Evolutionary conservation across 257 asterid species (phyloP), one percentile per base, ranked within the genome.

Genomic region (Solanum commersonii): DNA sequence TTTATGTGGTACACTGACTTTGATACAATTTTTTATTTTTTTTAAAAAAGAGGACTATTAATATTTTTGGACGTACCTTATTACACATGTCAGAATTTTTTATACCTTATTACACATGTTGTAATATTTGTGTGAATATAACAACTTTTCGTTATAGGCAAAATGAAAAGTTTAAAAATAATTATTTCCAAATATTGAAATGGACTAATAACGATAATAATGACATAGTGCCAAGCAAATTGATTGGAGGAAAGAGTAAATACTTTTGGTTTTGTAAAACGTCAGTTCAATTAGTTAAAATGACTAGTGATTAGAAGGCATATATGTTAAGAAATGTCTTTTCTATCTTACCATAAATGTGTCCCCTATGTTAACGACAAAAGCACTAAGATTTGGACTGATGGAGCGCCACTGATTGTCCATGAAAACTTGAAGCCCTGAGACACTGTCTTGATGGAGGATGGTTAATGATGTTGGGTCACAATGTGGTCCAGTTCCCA

Each of bases 401-500:
- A 87, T 60, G 7, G 86, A 35, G 27, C 85, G 40, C 89, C 89
- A 87, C 35, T 59, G 71, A 23, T 78, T 78, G 38, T 87, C 89
- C 38, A 78, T 84, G 37, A 72, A 78, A n/a, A 87, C 89, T 78
- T 87, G 74, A 38, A 87, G 81, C 6, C 86, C 89, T 4, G 38
- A 16, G 40, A 87, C 86, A 5, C 56, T 59, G 33, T 77, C 89
- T 87, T 77, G 86, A 63, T 87, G 84, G 67, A 87, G 89, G 78
- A 87, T 60, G 38, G 89, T 87, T 59, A 87, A 35, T 31, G 89
- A 59, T 79, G 84, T 78, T 20, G 86, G 78, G 65, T 87, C 89
- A 77, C 89, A 87, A 18, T 87, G 89, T n/a, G 89, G 89, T 5
- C 89, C 89, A 3, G 86, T 77, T 33, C 89, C 89, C 25, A 87